Evolutionary conservation across 345 rosid species (phyloP), one percentile per base, ranked within the genome.

Genomic region (Excoecaria agallocha): DNA sequence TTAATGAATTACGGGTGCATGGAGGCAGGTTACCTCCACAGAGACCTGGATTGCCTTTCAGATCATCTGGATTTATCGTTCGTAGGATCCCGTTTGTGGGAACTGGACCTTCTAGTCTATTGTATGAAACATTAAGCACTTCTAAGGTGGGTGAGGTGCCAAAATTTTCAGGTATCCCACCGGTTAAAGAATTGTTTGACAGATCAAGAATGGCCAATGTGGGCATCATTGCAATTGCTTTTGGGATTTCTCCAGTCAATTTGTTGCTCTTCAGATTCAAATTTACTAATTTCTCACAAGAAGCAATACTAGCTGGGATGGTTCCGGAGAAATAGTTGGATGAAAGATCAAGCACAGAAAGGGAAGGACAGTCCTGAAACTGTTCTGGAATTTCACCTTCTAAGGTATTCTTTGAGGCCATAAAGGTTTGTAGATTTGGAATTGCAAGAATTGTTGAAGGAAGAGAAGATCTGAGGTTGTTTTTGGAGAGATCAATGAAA

Each of bases 321-420:
- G 63, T 78, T 58, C 98, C 93, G n/a, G 84, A 74, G 48, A 94
- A 80, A 78, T 59, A 84, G 85, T 92, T 94, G 55, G 88, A 83
- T 41, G 97, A 92, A 74, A 94, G 93, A 82, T 94, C 98, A 60
- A 94, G 91, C 70, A 74, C 82, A 5, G 92, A 83, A 58, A 94
- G 97, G 3, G 95, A 82, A 80, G 97, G 97, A 74, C 93, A 89
- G 76, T 89, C 98, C 82, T 94, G 98, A 81, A 92, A 92, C 72
- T 86, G 93, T 54, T 88, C 93, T 0, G 98, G 98, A 68, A 94
- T 71, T 79, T 91, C 92, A n/a, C 97, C 98, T 64, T 74, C 78
- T 61, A 94, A 75, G 45, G 80, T 78, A 52, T 92, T 94, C 41
- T 79, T 86, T 12, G 97, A 81, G 62, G 88, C 89, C 15, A 86